These are phyloP conservation scores for Phytophthora pseudosyringae DNA, from an alignment of 352 stramenopile species.

Conservation along the genomic window DNA sequence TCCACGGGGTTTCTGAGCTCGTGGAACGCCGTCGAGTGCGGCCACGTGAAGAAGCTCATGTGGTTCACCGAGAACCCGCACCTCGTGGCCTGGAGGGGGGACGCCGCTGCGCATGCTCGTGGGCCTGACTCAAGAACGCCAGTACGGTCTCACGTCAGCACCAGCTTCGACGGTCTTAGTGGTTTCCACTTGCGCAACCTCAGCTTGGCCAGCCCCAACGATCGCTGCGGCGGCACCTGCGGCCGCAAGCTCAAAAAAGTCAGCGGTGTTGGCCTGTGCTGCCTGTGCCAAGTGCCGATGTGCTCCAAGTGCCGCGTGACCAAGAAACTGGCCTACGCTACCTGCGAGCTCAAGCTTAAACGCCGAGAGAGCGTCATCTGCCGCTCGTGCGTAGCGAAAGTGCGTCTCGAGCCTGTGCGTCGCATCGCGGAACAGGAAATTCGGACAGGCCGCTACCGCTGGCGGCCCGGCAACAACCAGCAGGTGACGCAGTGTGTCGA, in stretches of 20 bases:
- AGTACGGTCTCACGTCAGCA: constrained; percentile 12
- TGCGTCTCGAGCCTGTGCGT: constrained; percentile 31
- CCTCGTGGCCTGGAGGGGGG: constrained; percentile 29
- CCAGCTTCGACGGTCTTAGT: constrained; percentile 18
- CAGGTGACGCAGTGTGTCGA: not conserved
- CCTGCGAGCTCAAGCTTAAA: constrained; percentile 37
- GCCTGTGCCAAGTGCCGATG: constrained; percentile 42
- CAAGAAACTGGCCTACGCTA: constrained; percentile 45
- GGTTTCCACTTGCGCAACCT: constrained; percentile 29
- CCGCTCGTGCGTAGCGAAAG: constrained; percentile 38
- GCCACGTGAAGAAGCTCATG: constrained; percentile 58
- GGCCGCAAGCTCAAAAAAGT: constrained; percentile 41
- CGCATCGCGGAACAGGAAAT: constrained; percentile 42
- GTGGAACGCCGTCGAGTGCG: constrained; percentile 55
- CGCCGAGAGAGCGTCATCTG: constrained; percentile 40
- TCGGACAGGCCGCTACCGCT: constrained; percentile 22
- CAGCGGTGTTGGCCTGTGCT: constrained; percentile 38
- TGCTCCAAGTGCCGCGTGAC: constrained; percentile 48
- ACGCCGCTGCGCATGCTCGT: constrained; percentile 20
- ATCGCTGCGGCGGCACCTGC: constrained; percentile 37
- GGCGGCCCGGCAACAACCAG: not conserved
- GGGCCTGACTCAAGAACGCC: constrained; percentile 5
- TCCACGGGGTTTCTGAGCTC: constrained; percentile 55
- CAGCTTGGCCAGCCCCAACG: constrained; percentile 16
- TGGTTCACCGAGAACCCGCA: constrained; percentile 49